Evolutionary conservation across 345 rosid species (phyloP), one percentile per base, ranked within the genome.

Genomic region (Dovyalis caffra): DNA sequence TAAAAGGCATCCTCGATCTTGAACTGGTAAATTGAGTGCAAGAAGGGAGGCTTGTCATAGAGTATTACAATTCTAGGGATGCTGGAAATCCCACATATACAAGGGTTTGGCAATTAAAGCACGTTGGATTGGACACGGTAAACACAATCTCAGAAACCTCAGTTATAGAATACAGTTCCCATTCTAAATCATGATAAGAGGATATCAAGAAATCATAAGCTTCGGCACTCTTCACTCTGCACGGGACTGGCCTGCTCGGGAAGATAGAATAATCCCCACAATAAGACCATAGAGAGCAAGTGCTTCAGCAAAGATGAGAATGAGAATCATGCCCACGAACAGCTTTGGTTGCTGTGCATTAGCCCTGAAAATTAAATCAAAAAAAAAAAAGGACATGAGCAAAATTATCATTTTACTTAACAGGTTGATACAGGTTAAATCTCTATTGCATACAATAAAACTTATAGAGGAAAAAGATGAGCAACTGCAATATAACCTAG

Each of bases 221-320:
- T 43, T 43, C 3, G 28, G 47, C 57, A 43, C 34, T 34, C 47
- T 38, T 56, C 40, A 71, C 9, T 77, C 80, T 23, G 80, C 76
- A 57, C 80, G 71, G 7, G 80, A 77, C 43, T 77, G 76, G n/a
- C 80, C 80, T n/a, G 80, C 80, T 56, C 80, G 67, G 58, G 80
- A 71, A 0, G 80, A 77, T 21, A 77, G 80, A 47, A 77, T 77
- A 45, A 77, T 77, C 69, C 74, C 75, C 60, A 82, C 78, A 3
- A 74, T 69, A 20, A 79, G 80, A 33, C 80, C 80, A 21, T 77
- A 71, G 21, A 77, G 75, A 23, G 80, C 80, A 37, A 77, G 61
- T 6, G n/a, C n/a, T n/a, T n/a, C n/a, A n/a, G n/a, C n/a, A n/a
- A n/a, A n/a, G n/a, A n/a, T n/a, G n/a, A n/a, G 80, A 66, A 77